Base-by-base conservation (phyloP, 257 asterid genomes). In the Ophiorrhiza pumila region DNA sequence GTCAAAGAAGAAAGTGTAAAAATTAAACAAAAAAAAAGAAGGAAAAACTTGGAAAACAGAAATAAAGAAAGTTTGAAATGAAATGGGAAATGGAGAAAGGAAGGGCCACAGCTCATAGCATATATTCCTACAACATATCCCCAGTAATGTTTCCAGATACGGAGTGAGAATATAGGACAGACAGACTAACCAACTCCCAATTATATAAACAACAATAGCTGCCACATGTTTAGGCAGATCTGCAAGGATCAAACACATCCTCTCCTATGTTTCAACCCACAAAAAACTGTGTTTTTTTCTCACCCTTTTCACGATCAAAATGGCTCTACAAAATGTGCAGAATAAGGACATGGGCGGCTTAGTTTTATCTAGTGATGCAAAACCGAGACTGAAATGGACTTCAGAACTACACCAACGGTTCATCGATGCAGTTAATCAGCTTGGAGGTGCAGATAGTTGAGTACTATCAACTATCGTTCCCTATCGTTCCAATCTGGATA, bases 381-480 rank as follows among this genome's bases (percentile, higher is more conserved):
- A 91, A 76, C 97, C 97, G 2, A 83, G 98, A 83, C 50, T 93
- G 71, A 93, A 91, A 82, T 93, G 98, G 98, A 93, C 97, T 67
- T 91, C 87, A 23, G 94, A 93, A 65, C 80, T 93, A n/a, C 97
- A 93, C 71, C 91, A 82, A 23, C 75, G 91, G 15, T 91, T 93
- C 66, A 65, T 84, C 37, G 96, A 88, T 47, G 89, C 96, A 0
- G 88, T 93, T 37, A 65, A 82, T 57, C 96, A 88, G 75, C 91
- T 93, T 2, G 98, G 98, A 20, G 97, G 98, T 49, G 74, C 96
- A 68, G 96, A 93, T 73, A 89, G 98, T 92, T 76, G 77, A 87
- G 95, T 87, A 68, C 56, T n/a, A 20, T 4, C 0, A 43, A 22
- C 34, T 7, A 20, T 31, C 50, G 18, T 63, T 43, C 14, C 20